Evolutionary conservation across 805 yeast genomes (phyloP).

Genomic region (Clavispora asparagi): DNA sequence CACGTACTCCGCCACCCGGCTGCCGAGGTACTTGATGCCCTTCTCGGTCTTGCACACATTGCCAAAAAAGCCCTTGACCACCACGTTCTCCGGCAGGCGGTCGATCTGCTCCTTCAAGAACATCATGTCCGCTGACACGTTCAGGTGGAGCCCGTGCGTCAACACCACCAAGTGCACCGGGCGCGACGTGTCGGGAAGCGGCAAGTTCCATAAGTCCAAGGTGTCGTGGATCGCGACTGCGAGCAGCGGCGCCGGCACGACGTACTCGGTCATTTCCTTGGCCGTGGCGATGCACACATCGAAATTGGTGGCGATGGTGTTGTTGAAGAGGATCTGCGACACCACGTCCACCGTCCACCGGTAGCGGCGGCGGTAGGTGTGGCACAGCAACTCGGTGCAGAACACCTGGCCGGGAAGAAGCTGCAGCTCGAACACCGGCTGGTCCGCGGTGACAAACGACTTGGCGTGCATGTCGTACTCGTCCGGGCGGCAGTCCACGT

Average conservation of each 20-base stretch:
- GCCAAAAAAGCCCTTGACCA: slow-evolving; percentile 77
- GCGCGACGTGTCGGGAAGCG: slow-evolving; percentile 38
- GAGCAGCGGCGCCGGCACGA: slow-evolving; percentile 27
- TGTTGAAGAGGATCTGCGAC: slow-evolving; percentile 72
- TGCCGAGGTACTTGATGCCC: slow-evolving; percentile 82
- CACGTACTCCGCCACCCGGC: slow-evolving; percentile 70
- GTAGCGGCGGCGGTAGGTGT: slow-evolving; percentile 53
- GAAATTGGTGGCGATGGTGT: slow-evolving; percentile 63
- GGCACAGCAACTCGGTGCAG: slow-evolving; percentile 56
- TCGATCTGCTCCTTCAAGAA: slow-evolving; percentile 80
- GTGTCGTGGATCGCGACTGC: slow-evolving; percentile 55
- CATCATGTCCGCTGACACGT: slow-evolving; percentile 84
- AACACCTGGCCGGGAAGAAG: slow-evolving; percentile 64
- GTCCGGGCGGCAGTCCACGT: slow-evolving; percentile 71
- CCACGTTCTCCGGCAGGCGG: slow-evolving; percentile 54
- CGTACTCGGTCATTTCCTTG: slow-evolving; percentile 28
- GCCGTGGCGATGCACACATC: slow-evolving; percentile 54
- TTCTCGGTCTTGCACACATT: slow-evolving; percentile 86
- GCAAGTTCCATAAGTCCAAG: slow-evolving; percentile 68
- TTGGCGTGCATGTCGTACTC: slow-evolving; percentile 52
- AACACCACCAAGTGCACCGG: slow-evolving; percentile 81
- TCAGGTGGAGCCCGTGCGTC: slow-evolving; percentile 92
- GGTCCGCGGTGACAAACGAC: slow-evolving; percentile 68
- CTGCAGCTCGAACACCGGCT: slow-evolving; percentile 70
- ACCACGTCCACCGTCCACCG: slow-evolving; percentile 78